Evolutionary conservation across 2,329 filamentous ascomycete species (phyloP).

Genomic region (Colletotrichum viniferum): DNA sequence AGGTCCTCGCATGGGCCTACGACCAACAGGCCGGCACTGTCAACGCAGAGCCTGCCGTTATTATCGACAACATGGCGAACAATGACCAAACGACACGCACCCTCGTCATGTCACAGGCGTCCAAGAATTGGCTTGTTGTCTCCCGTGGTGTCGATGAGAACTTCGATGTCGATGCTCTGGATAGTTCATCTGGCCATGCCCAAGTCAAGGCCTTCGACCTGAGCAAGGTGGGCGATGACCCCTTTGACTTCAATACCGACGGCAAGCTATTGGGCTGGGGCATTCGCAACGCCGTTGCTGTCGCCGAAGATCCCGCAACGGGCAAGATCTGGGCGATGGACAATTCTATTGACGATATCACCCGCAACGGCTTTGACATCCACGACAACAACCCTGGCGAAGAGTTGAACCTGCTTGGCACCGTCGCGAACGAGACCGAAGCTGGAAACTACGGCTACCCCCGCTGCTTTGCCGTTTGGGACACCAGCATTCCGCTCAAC

Average conservation of each 20-base stretch:
- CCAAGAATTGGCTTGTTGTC: constrained; percentile 64
- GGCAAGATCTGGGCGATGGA: constrained; percentile 67
- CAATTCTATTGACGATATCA: constrained; percentile 71
- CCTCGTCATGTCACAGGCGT: constrained; percentile 61
- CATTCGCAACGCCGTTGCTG: constrained; percentile 73
- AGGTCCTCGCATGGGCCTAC: constrained; percentile 71
- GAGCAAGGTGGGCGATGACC: constrained; percentile 27
- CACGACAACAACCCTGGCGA: constrained; percentile 74
- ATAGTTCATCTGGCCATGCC: constrained; percentile 61
- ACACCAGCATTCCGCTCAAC: constrained; percentile 48
- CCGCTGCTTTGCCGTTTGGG: constrained; percentile 66
- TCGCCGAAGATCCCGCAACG: constrained; percentile 63
- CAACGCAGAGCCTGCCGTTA: constrained; percentile 50
- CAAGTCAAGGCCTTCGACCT: constrained; percentile 67
- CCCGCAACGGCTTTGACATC: constrained; percentile 62
- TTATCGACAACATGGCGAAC: constrained; percentile 53
- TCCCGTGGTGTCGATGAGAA: constrained; percentile 69
- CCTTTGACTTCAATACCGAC: constrained; percentile 52
- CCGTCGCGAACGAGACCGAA: constrained; percentile 44
- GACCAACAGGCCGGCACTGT: constrained; percentile 56
- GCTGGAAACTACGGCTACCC: constrained; percentile 31
- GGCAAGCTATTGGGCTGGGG: constrained; percentile 67
- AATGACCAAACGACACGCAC: constrained; percentile 70
- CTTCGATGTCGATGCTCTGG: constrained; percentile 59
- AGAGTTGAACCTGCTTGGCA: constrained; percentile 75